phyloP scores from a whole-genome alignment of 306 rosid genomes.

The Citrullus amarus region DNA sequence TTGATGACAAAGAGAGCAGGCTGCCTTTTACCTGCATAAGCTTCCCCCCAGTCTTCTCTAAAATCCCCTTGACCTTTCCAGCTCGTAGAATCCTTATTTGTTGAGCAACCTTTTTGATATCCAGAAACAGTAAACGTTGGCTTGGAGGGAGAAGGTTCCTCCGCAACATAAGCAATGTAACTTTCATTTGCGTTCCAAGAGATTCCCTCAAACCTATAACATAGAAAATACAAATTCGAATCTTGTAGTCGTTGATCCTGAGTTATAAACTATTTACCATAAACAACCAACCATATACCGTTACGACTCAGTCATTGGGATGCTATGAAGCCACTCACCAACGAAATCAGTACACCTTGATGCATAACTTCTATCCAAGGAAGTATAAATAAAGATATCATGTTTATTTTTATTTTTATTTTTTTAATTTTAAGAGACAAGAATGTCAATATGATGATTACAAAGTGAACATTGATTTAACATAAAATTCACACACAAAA shows the following conservation, averaged over 20 bases:
- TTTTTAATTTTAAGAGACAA: neutral
- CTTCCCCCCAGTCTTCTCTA: constrained; percentile 87
- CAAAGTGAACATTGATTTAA: constrained; percentile 5
- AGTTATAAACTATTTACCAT: neutral
- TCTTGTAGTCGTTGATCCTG: neutral
- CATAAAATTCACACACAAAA: neutral
- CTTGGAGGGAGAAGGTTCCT: constrained; percentile 54
- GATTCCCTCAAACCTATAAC: constrained; percentile 73
- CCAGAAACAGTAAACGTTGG: constrained; percentile 48
- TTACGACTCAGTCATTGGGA: neutral
- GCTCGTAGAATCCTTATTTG: constrained; percentile 35
- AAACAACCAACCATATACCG: neutral
- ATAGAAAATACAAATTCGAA: constrained; percentile 1
- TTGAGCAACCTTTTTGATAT: constrained; percentile 36
- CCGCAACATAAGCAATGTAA: constrained; percentile 69
- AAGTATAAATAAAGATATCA: neutral
- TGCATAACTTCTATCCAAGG: neutral
- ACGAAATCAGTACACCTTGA: neutral
- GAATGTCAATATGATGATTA: neutral
- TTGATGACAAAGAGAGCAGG: constrained; percentile 65
- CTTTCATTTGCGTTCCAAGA: constrained; percentile 75
- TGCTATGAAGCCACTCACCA: neutral
- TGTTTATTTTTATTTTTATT: neutral
- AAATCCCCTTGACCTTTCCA: constrained; percentile 86
- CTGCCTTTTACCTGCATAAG: constrained; percentile 66